Percentiles rank a stretch among this genome's conserved stretches.
phyloP scores from a whole-genome alignment of 1,139 yeast genomes.

The Candida sanyaensis region DNA sequence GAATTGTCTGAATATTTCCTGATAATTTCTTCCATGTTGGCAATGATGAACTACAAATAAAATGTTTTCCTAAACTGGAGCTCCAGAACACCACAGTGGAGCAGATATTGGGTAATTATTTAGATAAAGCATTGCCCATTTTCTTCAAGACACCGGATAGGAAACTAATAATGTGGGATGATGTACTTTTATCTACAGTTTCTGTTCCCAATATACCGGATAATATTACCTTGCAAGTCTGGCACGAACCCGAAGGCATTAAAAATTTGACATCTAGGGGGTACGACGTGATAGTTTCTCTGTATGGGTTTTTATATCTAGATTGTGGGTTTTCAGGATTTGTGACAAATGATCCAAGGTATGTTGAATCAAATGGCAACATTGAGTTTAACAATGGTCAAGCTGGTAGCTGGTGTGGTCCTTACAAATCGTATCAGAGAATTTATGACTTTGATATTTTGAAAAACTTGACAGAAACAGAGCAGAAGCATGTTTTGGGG shows the following conservation, averaged over 20 bases:
- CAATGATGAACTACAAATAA: slow-evolving; percentile 41
- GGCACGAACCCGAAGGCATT: slow-evolving; percentile 34
- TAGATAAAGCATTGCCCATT: slow-evolving; percentile 39
- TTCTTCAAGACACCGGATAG: slow-evolving; percentile 23
- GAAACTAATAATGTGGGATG: slow-evolving; percentile 52
- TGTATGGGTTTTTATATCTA: slow-evolving; percentile 38
- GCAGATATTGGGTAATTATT: slow-evolving; percentile 41
- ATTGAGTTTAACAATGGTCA: slow-evolving; percentile 29
- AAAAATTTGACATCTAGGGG: slow-evolving; percentile 36
- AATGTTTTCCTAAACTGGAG: slow-evolving; percentile 31
- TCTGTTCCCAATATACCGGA: slow-evolving; percentile 28
- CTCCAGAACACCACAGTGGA: slow-evolving; percentile 18
- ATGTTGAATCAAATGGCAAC: slow-evolving; percentile 27
- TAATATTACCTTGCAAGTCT: slow-evolving; percentile 41
- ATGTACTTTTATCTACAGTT: slow-evolving; percentile 30
- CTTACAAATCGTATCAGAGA: slow-evolving; percentile 52
- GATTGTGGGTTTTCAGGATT: slow-evolving; percentile 52
- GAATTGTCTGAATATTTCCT: slow-evolving; percentile 37
- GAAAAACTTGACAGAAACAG: slow-evolving; percentile 32
- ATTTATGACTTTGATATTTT: slow-evolving; percentile 43
- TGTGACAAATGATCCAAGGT: slow-evolving; percentile 40
- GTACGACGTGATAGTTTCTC: slow-evolving; percentile 46
- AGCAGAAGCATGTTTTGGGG: slow-evolving; percentile 39
- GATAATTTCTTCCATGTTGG: slow-evolving; percentile 50
- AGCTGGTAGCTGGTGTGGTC: slow-evolving; percentile 54